These are phyloP conservation scores for Arachnomyces sp. DNA, from an alignment of 2,329 filamentous ascomycete genomes.

Conservation along the genomic window DNA sequence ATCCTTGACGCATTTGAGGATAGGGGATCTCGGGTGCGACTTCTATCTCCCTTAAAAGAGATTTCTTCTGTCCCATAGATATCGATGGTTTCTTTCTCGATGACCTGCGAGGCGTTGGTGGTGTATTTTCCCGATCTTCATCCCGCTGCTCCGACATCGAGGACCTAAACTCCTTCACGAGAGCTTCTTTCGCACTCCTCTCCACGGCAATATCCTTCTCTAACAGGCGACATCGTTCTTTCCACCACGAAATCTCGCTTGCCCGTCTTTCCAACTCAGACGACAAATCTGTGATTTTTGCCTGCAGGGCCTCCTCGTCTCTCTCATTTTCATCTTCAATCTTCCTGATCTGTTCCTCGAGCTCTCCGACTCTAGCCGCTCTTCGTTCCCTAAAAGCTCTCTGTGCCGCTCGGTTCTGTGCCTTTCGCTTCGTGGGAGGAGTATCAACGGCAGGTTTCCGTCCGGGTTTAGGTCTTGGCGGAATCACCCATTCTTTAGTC, in stretches of 20 bases:
- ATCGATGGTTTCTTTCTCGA: too few species aligned
- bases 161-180: conserved; percentile 34
- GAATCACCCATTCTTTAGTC: conserved; percentile 77
- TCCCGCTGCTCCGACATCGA: conserved; percentile 20
- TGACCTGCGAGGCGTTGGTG: conserved; percentile 46
- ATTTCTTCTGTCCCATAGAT: too few species aligned
- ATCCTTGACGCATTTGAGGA: conserved; percentile 37
- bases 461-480: conserved; percentile 77
- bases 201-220: conserved; percentile 51
- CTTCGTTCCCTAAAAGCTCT: conserved; percentile 85
- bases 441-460: conserved; percentile 91
- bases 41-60: too few species aligned
- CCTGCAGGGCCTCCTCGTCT: conserved; percentile 43
- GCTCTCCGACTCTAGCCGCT: conserved; percentile 78
- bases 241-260: conserved; percentile 40
- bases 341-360: conserved; percentile 44
- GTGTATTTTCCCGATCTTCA: conserved; percentile 48
- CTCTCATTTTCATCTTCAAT: conserved; percentile 40
- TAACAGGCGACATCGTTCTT: conserved; percentile 50
- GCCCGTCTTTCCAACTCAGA: conserved; percentile 59
- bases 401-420: conserved; percentile 87
- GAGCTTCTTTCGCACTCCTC: conserved; percentile 35
- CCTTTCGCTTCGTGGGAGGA: conserved; percentile 73
- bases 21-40: too few species aligned
- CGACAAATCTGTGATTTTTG: conserved; percentile 50